Evolutionary conservation across 108 stramenopile species (phyloP), one percentile per base, ranked within the genome.

Genomic region (Cyclotella cryptica): DNA sequence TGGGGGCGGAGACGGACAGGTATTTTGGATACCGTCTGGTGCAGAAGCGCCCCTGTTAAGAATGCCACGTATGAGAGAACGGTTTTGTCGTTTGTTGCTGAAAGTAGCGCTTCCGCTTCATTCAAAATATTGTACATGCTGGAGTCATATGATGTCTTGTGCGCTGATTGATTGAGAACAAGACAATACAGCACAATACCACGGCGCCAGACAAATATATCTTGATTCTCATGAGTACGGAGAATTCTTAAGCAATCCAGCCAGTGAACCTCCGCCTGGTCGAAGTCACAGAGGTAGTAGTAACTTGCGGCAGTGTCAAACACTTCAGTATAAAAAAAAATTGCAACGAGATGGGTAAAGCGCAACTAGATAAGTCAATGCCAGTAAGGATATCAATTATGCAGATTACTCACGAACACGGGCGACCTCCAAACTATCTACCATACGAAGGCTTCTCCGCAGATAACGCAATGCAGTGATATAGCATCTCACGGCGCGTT

Each of bases 221-320:
- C 35, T 51, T 44, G 18, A 45, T n/a, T 29, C 26, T 78, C 69
- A 44, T 70, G 62, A 26, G 26, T 45, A 21, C 52, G 54, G 26
- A 80, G 62, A 35, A 85, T 85, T 9, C 78, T 69, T 10, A 79
- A 52, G 52, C 81, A 79, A 19, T 82, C 81, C 17, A 24, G 40
- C 73, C 78, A 86, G 53, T 61, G 78, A 7, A 67, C 74, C 39
- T 60, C 30, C 2, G 85, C 78, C 68, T 83, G 74, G 15, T 79
- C 78, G 51, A 79, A 86, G 30, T 86, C 78, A 41, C 78, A 74
- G 17, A 86, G 39, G 24, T 79, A 80, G 49, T 82, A 86, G 43
- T 86, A 86, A 72, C 81, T 78, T 17, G 74, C 69, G 13, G 78
- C 85, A 15, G 69, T 77, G 60, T 86, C 85, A 57, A 83, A 83